A percentile compares a stretch with the other conserved stretches of the same genome.
Evolutionary conservation across 1,139 yeast genomes (phyloP).

Genomic region (Diutina rugosa): DNA sequence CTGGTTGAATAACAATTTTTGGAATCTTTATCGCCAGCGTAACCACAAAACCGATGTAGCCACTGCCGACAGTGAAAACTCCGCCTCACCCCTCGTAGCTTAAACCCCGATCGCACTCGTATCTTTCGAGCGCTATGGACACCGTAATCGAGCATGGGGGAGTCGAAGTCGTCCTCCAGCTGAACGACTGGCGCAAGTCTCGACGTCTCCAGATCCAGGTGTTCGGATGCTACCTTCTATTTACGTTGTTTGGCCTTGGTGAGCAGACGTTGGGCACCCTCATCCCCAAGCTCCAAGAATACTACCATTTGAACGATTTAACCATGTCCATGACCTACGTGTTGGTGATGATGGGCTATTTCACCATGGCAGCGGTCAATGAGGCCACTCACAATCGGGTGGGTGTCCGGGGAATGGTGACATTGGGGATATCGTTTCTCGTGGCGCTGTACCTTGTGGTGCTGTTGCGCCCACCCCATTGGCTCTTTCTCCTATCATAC

Average conservation of each 20-base stretch:
- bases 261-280: constrained; percentile 49
- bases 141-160: background rate
- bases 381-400: constrained; percentile 17
- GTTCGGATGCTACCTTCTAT: constrained; percentile 19
- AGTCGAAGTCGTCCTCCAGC: constrained; percentile 12
- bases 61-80: no score
- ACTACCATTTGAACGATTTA: constrained; percentile 32
- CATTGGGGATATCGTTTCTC: constrained; percentile 20
- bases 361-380: constrained; percentile 24
- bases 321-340: constrained; percentile 8
- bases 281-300: constrained; percentile 32
- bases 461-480: constrained; percentile 22
- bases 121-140: background rate
- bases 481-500: constrained; percentile 21
- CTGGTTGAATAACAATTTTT: background rate
- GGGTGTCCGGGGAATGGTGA: constrained; percentile 25
- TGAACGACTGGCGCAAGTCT: constrained; percentile 29
- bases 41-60: background rate
- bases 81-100: no score
- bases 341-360: constrained; percentile 16
- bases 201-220: constrained; percentile 25
- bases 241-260: constrained; percentile 36
- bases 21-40: no score
- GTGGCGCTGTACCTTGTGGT: constrained; percentile 15
- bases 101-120: background rate